These are phyloP conservation scores for Musa schizocarpa DNA, from an alignment of 176 grass and related monocot species.

Conservation along the genomic window DNA sequence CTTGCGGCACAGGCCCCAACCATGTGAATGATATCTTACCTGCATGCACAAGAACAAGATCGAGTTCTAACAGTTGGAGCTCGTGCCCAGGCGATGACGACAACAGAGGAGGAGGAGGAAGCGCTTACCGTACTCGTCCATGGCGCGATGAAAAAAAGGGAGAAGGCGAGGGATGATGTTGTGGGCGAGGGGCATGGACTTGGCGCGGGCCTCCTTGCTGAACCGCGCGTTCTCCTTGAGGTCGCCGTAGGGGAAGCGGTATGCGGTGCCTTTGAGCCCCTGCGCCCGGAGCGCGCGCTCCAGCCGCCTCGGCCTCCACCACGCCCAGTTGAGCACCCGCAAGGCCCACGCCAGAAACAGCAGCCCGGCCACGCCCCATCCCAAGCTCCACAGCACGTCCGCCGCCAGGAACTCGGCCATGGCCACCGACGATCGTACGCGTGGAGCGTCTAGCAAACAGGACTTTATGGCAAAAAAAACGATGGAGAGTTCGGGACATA, in stretches of 20 bases:
- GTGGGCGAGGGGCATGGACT: constrained; percentile 38
- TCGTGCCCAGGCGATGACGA: too few relatives aligned
- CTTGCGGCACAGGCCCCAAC: constrained; percentile 35
- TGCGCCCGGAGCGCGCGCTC: constrained; percentile 31
- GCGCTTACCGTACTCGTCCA: constrained; percentile 34
- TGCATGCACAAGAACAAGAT: neutral
- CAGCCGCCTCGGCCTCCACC: constrained; percentile 13
- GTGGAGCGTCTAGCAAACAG: too few relatives aligned
- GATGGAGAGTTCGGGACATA: too few relatives aligned
- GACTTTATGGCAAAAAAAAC: too few relatives aligned
- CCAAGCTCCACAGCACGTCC: neutral
- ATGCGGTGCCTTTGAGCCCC: constrained; percentile 41
- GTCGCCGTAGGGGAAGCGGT: constrained; percentile 42
- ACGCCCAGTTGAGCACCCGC: constrained; percentile 21
- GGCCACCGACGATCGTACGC: too few relatives aligned
- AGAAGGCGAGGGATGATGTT: constrained; percentile 27
- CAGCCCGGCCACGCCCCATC: neutral
- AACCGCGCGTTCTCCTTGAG: constrained; percentile 28
- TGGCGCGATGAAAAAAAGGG: constrained; percentile 21
- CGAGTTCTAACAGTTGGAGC: too few relatives aligned
- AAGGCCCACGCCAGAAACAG: constrained; percentile 3
- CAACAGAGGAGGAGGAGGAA: neutral
- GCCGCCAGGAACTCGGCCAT: too few relatives aligned
- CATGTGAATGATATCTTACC: constrained; percentile 42
- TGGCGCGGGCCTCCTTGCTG: constrained; percentile 19